Evolutionary conservation across 1,284 basidiomycete species (phyloP).

Genomic region (Cerrena zonata): DNA sequence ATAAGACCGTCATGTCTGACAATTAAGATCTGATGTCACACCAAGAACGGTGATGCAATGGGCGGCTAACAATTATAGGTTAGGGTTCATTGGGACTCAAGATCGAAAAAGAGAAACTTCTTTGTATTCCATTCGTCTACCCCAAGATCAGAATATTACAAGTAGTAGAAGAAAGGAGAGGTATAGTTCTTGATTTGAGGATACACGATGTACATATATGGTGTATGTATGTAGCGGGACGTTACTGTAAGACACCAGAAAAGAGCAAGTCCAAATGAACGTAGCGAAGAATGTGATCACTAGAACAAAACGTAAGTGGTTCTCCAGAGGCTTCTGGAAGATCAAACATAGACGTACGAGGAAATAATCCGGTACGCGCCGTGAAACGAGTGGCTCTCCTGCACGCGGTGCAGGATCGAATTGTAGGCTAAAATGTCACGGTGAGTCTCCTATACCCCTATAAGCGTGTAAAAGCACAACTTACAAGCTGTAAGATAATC

Average conservation of each 20-base stretch:
- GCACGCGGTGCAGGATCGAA: conserved; percentile 98
- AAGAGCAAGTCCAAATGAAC: conserved; percentile 15
- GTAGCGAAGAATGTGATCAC: conserved; percentile 20
- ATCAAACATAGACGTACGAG: conserved; percentile 52
- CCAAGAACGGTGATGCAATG: no score
- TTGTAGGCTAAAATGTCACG: conserved; percentile 71
- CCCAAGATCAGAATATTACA: neutral
- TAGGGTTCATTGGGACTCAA: no score
- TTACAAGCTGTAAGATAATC: conserved; percentile 89
- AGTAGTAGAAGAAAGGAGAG: conserved; percentile 9
- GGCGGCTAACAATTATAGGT: no score
- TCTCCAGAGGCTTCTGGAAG: conserved; percentile 1
- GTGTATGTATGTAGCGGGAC: conserved; percentile 26
- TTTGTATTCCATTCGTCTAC: neutral
- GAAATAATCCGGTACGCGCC: conserved; percentile 98
- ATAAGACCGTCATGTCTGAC: no score
- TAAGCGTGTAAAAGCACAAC: conserved; percentile 26
- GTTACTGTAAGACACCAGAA: conserved; percentile 21
- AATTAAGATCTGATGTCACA: no score
- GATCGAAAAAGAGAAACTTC: neutral
- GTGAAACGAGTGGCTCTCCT: conserved; percentile 94
- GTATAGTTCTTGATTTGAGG: conserved; percentile 22
- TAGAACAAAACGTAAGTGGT: conserved; percentile 5
- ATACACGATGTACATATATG: conserved; percentile 26
- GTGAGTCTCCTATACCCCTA: neutral